These are phyloP conservation scores for Fusarium haematococcum DNA, from an alignment of 2,329 filamentous ascomycete genomes.

Conservation along the genomic window DNA sequence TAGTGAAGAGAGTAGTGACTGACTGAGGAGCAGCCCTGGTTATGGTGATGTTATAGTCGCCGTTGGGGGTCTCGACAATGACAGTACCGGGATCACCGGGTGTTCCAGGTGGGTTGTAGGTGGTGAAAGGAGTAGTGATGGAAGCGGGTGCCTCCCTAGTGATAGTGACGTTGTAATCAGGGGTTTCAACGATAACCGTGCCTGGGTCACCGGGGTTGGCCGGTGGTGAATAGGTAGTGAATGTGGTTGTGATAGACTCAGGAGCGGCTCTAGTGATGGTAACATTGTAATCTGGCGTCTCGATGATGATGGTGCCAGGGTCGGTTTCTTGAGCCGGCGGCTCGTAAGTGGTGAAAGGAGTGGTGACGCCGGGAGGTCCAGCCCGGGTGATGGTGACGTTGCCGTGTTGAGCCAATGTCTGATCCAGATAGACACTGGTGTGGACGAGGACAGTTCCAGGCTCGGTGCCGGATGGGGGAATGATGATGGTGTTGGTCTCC, in stretches of 20 bases:
- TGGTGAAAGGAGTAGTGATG: conserved; percentile 19
- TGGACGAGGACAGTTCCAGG: conserved; percentile 31
- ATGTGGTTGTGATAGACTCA: conserved; percentile 15
- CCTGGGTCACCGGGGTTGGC: conserved; percentile 26
- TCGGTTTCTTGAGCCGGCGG: conserved; percentile 24
- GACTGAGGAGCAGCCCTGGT: conserved; percentile 13
- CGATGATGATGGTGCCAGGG: conserved; percentile 27
- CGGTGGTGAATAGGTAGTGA: conserved; percentile 31
- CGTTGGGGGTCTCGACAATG: conserved; percentile 22
- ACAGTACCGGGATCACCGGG: conserved; percentile 26
- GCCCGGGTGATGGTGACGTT: conserved; percentile 30
- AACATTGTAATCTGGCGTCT: conserved; percentile 28
- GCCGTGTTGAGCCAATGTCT: conserved; percentile 21
- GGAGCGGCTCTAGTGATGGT: conserved; percentile 28
- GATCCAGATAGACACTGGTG: conserved; percentile 34
- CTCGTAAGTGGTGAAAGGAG: conserved; percentile 21
- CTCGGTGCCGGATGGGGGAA: conserved; percentile 33
- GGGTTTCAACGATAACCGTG: conserved; percentile 29
- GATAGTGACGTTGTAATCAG: conserved; percentile 32
- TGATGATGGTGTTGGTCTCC: conserved; percentile 35
- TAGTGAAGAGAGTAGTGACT: conserved; percentile 14
- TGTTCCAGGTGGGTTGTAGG: conserved; percentile 17
- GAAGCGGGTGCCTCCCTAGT: conserved; percentile 17
- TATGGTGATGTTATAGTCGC: conserved; percentile 21
- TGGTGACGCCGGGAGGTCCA: conserved; percentile 24